Evolutionary conservation across 164 flowering plant genomes (phyloP).

Genomic region (Euptelea pleiosperma): DNA sequence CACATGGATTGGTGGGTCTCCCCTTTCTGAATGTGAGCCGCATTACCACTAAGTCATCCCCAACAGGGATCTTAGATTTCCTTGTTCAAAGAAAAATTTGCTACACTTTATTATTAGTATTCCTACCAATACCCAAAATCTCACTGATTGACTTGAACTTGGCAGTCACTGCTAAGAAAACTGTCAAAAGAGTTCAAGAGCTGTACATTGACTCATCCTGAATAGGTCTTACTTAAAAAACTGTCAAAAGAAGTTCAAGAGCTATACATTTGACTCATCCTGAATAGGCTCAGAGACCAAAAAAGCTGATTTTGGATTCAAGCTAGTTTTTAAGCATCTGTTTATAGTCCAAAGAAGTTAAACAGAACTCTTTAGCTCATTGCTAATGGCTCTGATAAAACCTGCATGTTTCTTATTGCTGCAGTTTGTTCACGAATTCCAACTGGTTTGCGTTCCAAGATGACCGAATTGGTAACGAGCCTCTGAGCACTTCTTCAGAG

Average conservation of each 20-base stretch:
- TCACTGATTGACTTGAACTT: not conserved
- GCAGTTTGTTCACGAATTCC: constrained; percentile 95
- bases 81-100: not conserved
- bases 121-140: not conserved
- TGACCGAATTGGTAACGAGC: constrained; percentile 48
- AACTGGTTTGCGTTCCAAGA: constrained; percentile 98
- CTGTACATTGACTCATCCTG: not conserved
- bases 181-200: not conserved
- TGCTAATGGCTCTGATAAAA: not conserved
- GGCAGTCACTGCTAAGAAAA: not conserved
- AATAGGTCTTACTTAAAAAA: too few relatives aligned
- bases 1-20: not conserved
- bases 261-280: not conserved
- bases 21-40: not conserved
- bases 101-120: not conserved
- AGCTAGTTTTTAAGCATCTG: not conserved
- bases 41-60: not conserved
- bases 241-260: not conserved
- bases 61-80: not conserved
- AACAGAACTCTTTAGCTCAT: not conserved
- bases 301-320: not conserved
- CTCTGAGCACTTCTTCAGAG: constrained; percentile 54
- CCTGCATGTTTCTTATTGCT: constrained; percentile 17
- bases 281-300: too few relatives aligned
- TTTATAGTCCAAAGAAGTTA: not conserved